A percentile compares a stretch with the other conserved stretches of the same genome.
phyloP scores from a whole-genome alignment of 257 asterid genomes.

The Knoxia roxburghii region DNA sequence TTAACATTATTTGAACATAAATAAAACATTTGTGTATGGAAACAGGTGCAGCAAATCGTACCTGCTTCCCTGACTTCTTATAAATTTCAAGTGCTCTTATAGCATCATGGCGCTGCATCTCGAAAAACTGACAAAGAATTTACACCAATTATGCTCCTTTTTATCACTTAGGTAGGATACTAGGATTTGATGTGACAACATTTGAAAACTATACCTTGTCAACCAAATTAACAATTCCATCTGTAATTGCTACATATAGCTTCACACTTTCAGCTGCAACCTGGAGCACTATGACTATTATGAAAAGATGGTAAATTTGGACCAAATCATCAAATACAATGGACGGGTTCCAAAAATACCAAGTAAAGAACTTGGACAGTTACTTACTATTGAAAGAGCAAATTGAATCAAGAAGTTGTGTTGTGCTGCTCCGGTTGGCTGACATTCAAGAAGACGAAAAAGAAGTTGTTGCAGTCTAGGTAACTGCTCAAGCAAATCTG shows the following conservation, averaged over 20 bases:
- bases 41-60: slow-evolving; percentile 11
- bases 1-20: neutral
- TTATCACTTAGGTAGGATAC: neutral
- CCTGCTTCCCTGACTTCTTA: slow-evolving; percentile 60
- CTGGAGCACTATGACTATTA: slow-evolving; percentile 34
- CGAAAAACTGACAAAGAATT: slow-evolving; percentile 48
- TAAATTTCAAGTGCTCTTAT: slow-evolving; percentile 73
- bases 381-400: slow-evolving; percentile 71
- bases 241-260: slow-evolving; percentile 76
- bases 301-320: slow-evolving; percentile 11
- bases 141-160: slow-evolving; percentile 14
- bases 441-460: slow-evolving; percentile 63
- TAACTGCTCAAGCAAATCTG: slow-evolving; percentile 56
- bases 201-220: slow-evolving; percentile 51
- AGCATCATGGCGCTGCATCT: slow-evolving; percentile 71
- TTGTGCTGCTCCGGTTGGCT: slow-evolving; percentile 63
- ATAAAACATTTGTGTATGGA: neutral
- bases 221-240: slow-evolving; percentile 69
- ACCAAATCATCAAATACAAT: slow-evolving; percentile 15
- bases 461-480: slow-evolving; percentile 69
- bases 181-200: neutral
- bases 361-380: slow-evolving; percentile 9
- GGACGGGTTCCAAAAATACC: neutral
- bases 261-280: slow-evolving; percentile 73
- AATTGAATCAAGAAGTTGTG: slow-evolving; percentile 60